Base-by-base conservation (phyloP, 129 eudicot species). In the Artemisia annua region DNA sequence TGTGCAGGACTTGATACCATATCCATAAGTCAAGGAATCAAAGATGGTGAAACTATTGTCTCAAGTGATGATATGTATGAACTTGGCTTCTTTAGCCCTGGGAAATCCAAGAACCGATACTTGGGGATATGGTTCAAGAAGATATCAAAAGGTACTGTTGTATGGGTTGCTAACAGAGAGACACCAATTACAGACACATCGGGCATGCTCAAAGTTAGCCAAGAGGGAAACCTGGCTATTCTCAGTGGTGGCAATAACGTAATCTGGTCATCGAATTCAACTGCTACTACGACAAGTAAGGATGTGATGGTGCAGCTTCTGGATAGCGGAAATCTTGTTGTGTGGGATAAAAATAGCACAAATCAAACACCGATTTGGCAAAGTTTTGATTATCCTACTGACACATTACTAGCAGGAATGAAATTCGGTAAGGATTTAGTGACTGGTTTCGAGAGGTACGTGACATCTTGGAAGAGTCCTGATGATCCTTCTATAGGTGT, bases 51-150 rank as follows among this genome's bases (percentile, higher is more conserved):
- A 30, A 81, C 81, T 16, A 54, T 81, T 19, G 30, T 64, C 48
- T 81, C 85, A 1, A 14, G 71, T 0, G 74, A 63, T 11, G 65
- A 75, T 5, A 70, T 16, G 17, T 81, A 62, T 71, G 78, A 52
- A 50, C 35, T 80, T 32, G 80, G 84, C 0, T 80, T 74, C 9
- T 80, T 80, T 54, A 67, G 59, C 54, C 84, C 80, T 0, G 71
- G 57, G 17, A 66, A 48, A 22, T 66, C 71, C 24, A 69, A 50
- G 18, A 69, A 69, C 11, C 39, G 57, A 15, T 69, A 69, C 39
- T 48, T 69, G 73, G 73, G 73, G 12, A 69, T 69, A 48, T 20
- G 59, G 73, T 69, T 19, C 73, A 69, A 48, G 58, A 69, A 69
- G 50, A 70, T 70, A 50, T 26, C 73, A 61, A 9, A 19, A 12